Evolutionary conservation across 345 rosid species (phyloP).

Genomic region (Pseudoturritis turrita): DNA sequence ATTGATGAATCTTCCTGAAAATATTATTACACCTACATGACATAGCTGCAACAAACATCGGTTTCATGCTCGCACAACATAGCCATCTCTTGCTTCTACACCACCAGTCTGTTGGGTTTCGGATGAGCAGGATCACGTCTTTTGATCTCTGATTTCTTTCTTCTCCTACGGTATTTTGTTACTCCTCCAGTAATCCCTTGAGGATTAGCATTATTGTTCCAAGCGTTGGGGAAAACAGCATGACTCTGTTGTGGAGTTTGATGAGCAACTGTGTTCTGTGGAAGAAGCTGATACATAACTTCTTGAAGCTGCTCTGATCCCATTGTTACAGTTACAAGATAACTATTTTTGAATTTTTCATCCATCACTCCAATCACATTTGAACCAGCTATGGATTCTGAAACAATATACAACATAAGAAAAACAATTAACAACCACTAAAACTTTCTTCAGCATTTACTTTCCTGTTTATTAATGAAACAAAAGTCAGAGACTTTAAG

Average conservation of each 20-base stretch:
- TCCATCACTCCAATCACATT: slow-evolving; percentile 94
- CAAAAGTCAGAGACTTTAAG: too few relatives aligned
- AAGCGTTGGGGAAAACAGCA: slow-evolving; percentile 25
- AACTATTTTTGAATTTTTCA: slow-evolving; percentile 85
- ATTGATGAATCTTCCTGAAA: too few relatives aligned
- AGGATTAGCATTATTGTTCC: slow-evolving; percentile 20
- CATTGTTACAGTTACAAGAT: slow-evolving; percentile 71
- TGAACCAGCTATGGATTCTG: too few relatives aligned
- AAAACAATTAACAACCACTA: too few relatives aligned
- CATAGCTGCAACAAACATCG: too few relatives aligned
- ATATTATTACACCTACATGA: too few relatives aligned
- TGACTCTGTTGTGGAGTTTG: slow-evolving; percentile 32
- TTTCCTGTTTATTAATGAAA: too few relatives aligned
- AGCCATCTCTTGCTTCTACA: too few relatives aligned
- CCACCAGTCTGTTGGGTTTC: slow-evolving; percentile 79
- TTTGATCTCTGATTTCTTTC: slow-evolving; percentile 83
- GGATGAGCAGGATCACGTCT: slow-evolving; percentile 96
- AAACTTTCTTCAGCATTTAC: too few relatives aligned
- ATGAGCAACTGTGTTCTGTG: slow-evolving; percentile 31
- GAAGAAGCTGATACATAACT: slow-evolving; percentile 53
- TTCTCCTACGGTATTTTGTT: slow-evolving; percentile 65
- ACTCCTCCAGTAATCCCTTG: slow-evolving; percentile 31
- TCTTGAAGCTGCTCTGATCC: slow-evolving; percentile 83
- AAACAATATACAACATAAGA: too few relatives aligned
- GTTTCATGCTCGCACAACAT: too few relatives aligned